Evolutionary conservation across 495 filamentous ascomycete species (phyloP).

Genomic region (Xylaria nigripes): DNA sequence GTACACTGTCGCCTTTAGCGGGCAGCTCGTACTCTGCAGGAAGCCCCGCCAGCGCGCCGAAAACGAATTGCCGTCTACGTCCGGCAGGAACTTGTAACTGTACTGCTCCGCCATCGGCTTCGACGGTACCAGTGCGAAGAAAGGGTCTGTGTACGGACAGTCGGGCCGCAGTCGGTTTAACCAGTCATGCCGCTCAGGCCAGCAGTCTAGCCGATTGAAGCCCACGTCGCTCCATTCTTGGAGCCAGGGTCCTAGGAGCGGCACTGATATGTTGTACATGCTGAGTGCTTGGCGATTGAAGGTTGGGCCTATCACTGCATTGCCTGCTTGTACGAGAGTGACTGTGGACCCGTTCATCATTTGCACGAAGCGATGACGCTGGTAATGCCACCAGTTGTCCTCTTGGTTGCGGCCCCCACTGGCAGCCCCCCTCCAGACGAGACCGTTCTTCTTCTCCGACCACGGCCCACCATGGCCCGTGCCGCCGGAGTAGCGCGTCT

Average conservation of each 20-base stretch:
- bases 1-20: constrained; percentile 57
- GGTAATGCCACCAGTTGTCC: constrained; percentile 61
- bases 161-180: constrained; percentile 24
- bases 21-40: constrained; percentile 47
- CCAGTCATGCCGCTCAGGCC: constrained; percentile 28
- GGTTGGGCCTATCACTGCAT: constrained; percentile 23
- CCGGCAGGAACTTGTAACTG: constrained; percentile 48
- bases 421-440: constrained; percentile 65
- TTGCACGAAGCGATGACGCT: constrained; percentile 63
- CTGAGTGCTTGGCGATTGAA: constrained; percentile 31
- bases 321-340: constrained; percentile 27
- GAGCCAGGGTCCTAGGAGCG: constrained; percentile 32
- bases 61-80: constrained; percentile 59
- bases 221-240: constrained; percentile 29
- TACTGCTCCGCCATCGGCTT: constrained; percentile 50
- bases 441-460: constrained; percentile 45
- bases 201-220: constrained; percentile 33
- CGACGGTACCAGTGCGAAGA: constrained; percentile 21
- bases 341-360: constrained; percentile 61
- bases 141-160: constrained; percentile 36
- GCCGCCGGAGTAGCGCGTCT: constrained; percentile 52
- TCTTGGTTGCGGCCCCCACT: constrained; percentile 56
- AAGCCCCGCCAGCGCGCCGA: constrained; percentile 55
- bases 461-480: constrained; percentile 43
- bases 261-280: constrained; percentile 26